Conservation (phyloP, 208 protist species). For the Acanthamoeba lugdunensis region DNA sequence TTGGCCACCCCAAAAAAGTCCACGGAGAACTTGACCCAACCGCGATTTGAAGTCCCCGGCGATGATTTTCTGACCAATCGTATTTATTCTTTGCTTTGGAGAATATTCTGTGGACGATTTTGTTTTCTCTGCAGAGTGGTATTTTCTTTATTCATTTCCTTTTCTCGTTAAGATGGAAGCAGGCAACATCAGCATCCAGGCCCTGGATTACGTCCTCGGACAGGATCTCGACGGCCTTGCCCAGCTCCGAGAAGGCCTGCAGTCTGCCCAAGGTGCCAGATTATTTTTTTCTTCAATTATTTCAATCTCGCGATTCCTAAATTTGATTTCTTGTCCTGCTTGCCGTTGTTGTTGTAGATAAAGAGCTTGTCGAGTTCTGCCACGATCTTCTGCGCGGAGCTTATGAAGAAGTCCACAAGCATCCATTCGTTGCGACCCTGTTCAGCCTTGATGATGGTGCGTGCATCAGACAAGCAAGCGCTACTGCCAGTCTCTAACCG, state of each 20-base stretch:
- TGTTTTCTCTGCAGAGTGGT: neutral
- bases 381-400: neutral
- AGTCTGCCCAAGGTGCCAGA: neutral
- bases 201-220: neutral
- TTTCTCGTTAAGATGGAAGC: neutral
- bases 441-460: constrained; percentile 6
- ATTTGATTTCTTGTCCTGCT: neutral
- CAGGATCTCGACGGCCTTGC: neutral
- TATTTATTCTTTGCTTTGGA: neutral
- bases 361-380: neutral
- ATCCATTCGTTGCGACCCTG: neutral
- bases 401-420: constrained; percentile 1
- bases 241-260: neutral
- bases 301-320: neutral
- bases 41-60: neutral
- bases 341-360: neutral
- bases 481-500: neutral
- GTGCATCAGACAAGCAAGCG: neutral
- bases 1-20: neutral
- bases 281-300: neutral
- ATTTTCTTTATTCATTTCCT: neutral
- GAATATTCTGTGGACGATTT: too few species aligned
- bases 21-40: neutral
- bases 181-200: neutral
- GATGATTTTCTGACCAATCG: neutral